phyloP scores from a whole-genome alignment of 2,329 filamentous ascomycete genomes.

The Venturia pyrina region DNA sequence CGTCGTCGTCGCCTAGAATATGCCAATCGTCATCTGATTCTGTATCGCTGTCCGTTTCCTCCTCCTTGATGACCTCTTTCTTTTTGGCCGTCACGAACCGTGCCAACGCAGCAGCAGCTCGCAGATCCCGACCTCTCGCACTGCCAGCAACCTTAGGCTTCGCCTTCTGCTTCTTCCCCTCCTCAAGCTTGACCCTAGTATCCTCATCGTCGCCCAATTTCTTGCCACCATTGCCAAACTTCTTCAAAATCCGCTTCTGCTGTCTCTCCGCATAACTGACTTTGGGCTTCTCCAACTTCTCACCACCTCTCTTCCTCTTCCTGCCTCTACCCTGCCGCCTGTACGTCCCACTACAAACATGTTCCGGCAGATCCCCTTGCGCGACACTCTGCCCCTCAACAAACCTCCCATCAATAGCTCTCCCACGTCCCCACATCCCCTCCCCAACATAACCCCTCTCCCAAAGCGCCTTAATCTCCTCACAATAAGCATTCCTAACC shows the following conservation, averaged over 20 bases:
- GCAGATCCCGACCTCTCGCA: constrained; percentile 61
- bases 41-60: constrained; percentile 19
- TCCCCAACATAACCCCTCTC: constrained; percentile 63
- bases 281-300: constrained; percentile 32
- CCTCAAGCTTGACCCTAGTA: constrained; percentile 56
- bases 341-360: constrained; percentile 76
- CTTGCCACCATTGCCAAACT: constrained; percentile 63
- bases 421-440: constrained; percentile 71
- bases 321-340: constrained; percentile 45
- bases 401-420: constrained; percentile 43
- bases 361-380: constrained; percentile 53
- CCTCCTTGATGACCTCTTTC: constrained; percentile 30
- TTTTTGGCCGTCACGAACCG: constrained; percentile 50
- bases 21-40: constrained; percentile 21
- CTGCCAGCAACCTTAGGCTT: constrained; percentile 68
- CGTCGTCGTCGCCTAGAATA: constrained; percentile 22
- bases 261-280: constrained; percentile 63
- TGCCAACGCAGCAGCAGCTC: constrained; percentile 67
- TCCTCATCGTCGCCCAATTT: constrained; percentile 60
- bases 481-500: constrained; percentile 63
- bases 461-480: constrained; percentile 63
- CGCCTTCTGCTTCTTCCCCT: constrained; percentile 48
- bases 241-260: constrained; percentile 61
- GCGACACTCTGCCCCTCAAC: constrained; percentile 18
- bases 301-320: constrained; percentile 40